Base-by-base conservation (phyloP, 352 stramenopile species). In the Nothophytophthora sp. region DNA sequence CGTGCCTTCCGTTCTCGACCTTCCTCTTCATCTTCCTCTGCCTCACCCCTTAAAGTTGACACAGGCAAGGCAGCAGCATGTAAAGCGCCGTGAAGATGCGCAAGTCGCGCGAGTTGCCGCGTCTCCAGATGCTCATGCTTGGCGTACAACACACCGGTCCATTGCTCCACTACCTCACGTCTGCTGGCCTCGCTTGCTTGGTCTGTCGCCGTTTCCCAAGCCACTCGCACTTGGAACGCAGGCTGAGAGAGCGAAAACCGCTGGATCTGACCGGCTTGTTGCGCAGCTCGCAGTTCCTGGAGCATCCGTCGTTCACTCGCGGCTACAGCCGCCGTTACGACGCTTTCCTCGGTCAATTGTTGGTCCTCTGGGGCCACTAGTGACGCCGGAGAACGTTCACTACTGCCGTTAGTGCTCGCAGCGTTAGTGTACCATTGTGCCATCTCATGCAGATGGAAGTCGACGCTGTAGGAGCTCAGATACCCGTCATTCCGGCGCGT, bases 401-500 rank as follows among this genome's bases (percentile, higher is more conserved):
- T 36, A 20, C 39, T 63, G 2, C 25, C 34, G 24, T 19, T 50
- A 22, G 27, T 23, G n/a, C 18, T 58, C 20, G 23, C 30, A 18
- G 38, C 29, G 38, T 49, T 42, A 2, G 53, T 37, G 32, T 72
- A 72, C 63, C 63, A 72, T 41, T 72, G 45, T 4, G 77, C 81
- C 38, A 81, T 58, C 32, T 81, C 77, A 6, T 73, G 62, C 1
- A 91, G 53, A 37, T 91, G 81, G 34, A 88, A 86, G 5, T 75
- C 50, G 6, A 88, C 34, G n/a, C 61, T 58, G 33, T 74, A 48
- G 4, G 69, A 73, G 44, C 71, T 85, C 40, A 86, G 44, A 37
- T 91, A 91, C 8, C 81, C 81, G 25, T 89, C 74, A 20, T 80
- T 78, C 15, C 73, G 55, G 43, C 70, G 50, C 23, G 58, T 60